Evolutionary conservation across 345 rosid genomes (phyloP).

Genomic region (Arabidopsis suecica): DNA sequence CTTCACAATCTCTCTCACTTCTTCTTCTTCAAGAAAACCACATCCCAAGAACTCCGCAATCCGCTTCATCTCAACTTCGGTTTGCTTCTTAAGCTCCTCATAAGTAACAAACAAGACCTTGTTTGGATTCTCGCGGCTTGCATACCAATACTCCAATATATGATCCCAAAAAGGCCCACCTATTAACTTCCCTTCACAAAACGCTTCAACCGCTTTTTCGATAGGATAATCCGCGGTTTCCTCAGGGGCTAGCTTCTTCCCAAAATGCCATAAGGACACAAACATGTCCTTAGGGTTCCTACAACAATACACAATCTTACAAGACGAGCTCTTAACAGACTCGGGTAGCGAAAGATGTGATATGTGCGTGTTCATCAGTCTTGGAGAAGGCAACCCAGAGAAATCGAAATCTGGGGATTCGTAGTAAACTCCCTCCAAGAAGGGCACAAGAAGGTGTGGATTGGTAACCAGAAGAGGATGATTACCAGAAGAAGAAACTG

Average conservation of each 20-base stretch:
- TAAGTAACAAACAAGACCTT: constrained; percentile 42
- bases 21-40: constrained; percentile 31
- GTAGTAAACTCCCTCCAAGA: constrained; percentile 49
- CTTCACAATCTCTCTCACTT: constrained; percentile 26
- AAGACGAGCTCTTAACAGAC: constrained; percentile 44
- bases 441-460: constrained; percentile 65
- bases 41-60: constrained; percentile 31
- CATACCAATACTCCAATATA: constrained; percentile 39
- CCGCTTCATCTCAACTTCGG: constrained; percentile 18
- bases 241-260: constrained; percentile 45
- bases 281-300: constrained; percentile 63
- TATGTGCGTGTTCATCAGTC: constrained; percentile 60
- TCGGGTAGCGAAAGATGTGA: constrained; percentile 47
- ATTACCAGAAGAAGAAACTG: constrained; percentile 30
- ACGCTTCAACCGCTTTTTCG: constrained; percentile 50
- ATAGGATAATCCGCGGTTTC: constrained; percentile 33
- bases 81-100: constrained; percentile 36
- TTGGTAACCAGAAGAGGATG: constrained; percentile 60
- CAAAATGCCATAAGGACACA: constrained; percentile 61
- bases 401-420: constrained; percentile 31
- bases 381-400: constrained; percentile 45
- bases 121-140: constrained; percentile 26
- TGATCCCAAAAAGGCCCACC: constrained; percentile 47
- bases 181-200: constrained; percentile 50
- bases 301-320: constrained; percentile 59